Evolutionary conservation across 805 yeast genomes (phyloP).

Genomic region (Candida sphagnicola): DNA sequence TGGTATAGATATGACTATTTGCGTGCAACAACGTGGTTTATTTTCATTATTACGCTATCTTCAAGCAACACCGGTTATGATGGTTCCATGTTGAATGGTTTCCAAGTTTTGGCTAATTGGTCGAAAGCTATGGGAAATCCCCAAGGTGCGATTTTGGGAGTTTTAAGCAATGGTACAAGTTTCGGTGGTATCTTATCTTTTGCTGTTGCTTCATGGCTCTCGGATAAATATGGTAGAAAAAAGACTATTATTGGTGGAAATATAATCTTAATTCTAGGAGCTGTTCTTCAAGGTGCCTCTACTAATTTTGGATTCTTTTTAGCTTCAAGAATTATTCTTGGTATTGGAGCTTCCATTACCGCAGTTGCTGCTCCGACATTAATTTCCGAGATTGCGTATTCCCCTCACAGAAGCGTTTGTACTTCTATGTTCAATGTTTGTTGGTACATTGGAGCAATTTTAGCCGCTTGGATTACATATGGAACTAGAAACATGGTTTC

Average conservation of each 20-base stretch:
- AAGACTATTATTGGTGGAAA: slow-evolving; percentile 21
- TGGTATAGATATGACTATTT: slow-evolving; percentile 38
- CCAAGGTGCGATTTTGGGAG: slow-evolving; percentile 36
- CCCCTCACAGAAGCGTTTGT: slow-evolving; percentile 38
- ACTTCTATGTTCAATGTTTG: slow-evolving; percentile 47
- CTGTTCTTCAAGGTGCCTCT: slow-evolving; percentile 35
- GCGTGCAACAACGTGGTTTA: slow-evolving; percentile 28
- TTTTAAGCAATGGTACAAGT: slow-evolving; percentile 36
- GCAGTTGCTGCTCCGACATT: slow-evolving; percentile 44
- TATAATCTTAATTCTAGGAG: slow-evolving; percentile 24
- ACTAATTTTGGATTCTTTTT: slow-evolving; percentile 36
- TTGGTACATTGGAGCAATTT: slow-evolving; percentile 53
- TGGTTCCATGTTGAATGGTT: slow-evolving; percentile 48
- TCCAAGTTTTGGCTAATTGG: slow-evolving; percentile 45
- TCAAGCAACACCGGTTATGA: slow-evolving; percentile 49
- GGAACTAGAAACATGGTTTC: slow-evolving; percentile 34
- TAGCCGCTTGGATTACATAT: slow-evolving; percentile 50
- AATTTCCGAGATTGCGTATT: slow-evolving; percentile 49
- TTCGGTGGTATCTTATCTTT: slow-evolving; percentile 37
- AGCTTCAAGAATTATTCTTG: slow-evolving; percentile 44
- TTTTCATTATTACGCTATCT: slow-evolving; percentile 41
- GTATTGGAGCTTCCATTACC: slow-evolving; percentile 41
- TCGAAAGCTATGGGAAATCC: slow-evolving; percentile 35
- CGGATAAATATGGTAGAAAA: slow-evolving; percentile 42
- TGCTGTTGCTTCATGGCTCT: slow-evolving; percentile 20